Percentiles rank a stretch among this genome's conserved stretches.
Evolutionary conservation across 345 rosid species (phyloP).

Genomic region (Mallotus nudiflorus): DNA sequence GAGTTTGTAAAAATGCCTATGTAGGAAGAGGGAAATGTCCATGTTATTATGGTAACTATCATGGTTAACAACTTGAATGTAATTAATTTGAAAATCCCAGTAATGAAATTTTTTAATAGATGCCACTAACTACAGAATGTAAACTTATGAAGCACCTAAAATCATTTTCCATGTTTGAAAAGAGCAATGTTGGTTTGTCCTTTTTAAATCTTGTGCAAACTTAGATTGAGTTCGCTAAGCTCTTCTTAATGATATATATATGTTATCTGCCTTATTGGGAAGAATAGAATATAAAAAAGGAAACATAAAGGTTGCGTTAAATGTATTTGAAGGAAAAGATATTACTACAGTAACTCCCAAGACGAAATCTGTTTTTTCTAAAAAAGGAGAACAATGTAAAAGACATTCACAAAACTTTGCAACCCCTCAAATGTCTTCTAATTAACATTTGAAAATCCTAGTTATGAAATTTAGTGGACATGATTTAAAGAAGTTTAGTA

Average conservation of each 20-base stretch:
- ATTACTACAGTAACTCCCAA: conserved; percentile 50
- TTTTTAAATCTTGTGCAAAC: neutral
- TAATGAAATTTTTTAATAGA: neutral
- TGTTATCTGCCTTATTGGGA: conserved; percentile 51
- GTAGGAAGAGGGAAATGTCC: no score
- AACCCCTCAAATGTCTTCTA: conserved; percentile 61
- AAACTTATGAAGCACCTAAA: neutral
- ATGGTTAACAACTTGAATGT: no score
- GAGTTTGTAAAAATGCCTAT: no score
- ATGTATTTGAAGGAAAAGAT: conserved; percentile 74
- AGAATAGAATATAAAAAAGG: conserved; percentile 76
- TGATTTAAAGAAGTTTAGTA: no score
- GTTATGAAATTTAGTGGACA: no score
- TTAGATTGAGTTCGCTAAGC: neutral
- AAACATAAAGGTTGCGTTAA: conserved; percentile 60
- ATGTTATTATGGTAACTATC: no score
- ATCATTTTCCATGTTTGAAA: neutral
- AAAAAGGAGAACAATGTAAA: conserved; percentile 40
- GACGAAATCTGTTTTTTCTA: conserved; percentile 50
- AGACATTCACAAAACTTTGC: conserved; percentile 47
- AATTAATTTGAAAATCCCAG: no score
- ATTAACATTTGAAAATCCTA: no score
- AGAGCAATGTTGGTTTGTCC: neutral
- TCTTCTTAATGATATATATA: neutral
- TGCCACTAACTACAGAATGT: neutral